A percentile compares a stretch with the other conserved stretches of the same genome.
These are phyloP conservation scores for Hirsutella minnesotensis DNA, from an alignment of 2,329 filamentous ascomycete genomes.

Conservation along the genomic window DNA sequence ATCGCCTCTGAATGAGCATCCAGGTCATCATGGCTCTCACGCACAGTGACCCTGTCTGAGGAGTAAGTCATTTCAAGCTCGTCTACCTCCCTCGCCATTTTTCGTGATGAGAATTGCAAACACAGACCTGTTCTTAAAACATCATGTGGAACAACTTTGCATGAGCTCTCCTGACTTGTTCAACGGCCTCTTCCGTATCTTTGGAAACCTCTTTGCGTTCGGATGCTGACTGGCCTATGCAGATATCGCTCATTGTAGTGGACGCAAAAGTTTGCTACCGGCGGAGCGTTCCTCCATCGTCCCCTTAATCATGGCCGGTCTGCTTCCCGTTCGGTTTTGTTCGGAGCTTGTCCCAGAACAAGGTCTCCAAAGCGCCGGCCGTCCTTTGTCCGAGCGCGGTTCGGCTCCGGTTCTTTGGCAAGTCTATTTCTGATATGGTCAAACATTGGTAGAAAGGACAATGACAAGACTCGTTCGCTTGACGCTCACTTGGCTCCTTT, in stretches of 20 bases:
- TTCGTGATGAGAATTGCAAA: conserved; percentile 18
- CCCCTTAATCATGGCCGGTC: not conserved
- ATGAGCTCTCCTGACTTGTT: conserved; percentile 9
- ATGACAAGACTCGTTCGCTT: not conserved
- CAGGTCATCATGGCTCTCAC: no score
- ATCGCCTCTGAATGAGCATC: not conserved
- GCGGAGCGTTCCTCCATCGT: not conserved
- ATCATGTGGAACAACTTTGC: conserved; percentile 16
- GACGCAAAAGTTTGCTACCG: not conserved
- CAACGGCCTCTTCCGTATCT: not conserved
- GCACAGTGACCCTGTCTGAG: no score
- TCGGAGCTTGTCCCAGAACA: conserved; percentile 1
- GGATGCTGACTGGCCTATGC: not conserved
- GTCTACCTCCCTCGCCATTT: no score
- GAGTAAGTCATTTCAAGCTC: no score
- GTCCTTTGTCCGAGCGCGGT: not conserved
- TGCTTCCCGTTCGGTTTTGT: not conserved
- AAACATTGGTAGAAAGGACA: not conserved
- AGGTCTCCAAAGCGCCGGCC: not conserved
- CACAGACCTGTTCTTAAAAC: conserved; percentile 24
- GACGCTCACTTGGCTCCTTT: not conserved
- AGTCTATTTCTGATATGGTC: conserved; percentile 1
- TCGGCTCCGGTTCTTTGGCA: not conserved
- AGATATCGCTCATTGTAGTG: not conserved
- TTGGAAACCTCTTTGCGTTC: not conserved